Conservation (phyloP, 805 yeast genomes). For the Candida koratica region DNA sequence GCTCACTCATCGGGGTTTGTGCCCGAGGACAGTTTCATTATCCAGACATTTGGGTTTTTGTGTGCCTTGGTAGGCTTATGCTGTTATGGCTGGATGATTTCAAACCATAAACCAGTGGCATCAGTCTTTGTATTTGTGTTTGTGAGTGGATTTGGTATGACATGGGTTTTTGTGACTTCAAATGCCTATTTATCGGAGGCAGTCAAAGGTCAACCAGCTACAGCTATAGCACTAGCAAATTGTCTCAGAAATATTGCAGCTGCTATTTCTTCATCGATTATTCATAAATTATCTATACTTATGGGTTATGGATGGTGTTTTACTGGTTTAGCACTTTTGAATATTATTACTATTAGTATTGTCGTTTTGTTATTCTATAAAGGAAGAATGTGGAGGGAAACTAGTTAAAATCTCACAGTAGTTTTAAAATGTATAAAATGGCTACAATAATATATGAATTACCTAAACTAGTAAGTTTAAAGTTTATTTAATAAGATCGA, state of each 20-base stretch:
- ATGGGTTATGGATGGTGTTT: constrained; percentile 55
- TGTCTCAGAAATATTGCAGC: constrained; percentile 52
- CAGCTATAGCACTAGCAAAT: constrained; percentile 52
- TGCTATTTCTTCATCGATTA: constrained; percentile 47
- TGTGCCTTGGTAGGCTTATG: constrained; percentile 43
- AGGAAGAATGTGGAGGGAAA: constrained; percentile 24
- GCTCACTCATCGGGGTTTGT: constrained; percentile 24
- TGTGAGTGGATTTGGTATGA: constrained; percentile 49
- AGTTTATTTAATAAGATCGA: too few relatives aligned
- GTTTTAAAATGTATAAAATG: not conserved
- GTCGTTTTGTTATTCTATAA: constrained; percentile 18
- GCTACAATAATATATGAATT: too few relatives aligned
- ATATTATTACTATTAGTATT: constrained; percentile 16
- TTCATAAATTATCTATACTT: constrained; percentile 27
- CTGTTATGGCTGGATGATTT: constrained; percentile 52
- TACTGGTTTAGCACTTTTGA: constrained; percentile 44
- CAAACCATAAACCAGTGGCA: constrained; percentile 24
- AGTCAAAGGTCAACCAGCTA: constrained; percentile 47
- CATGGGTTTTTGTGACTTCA: constrained; percentile 52
- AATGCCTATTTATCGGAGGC: constrained; percentile 54
- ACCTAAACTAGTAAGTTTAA: too few relatives aligned
- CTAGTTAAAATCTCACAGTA: not conserved
- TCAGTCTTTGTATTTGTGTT: constrained; percentile 23
- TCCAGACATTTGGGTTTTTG: constrained; percentile 43
- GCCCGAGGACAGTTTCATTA: constrained; percentile 45